Conservation (phyloP, 768 basidiomycete genomes). For the Lactarius evosmus region DNA sequence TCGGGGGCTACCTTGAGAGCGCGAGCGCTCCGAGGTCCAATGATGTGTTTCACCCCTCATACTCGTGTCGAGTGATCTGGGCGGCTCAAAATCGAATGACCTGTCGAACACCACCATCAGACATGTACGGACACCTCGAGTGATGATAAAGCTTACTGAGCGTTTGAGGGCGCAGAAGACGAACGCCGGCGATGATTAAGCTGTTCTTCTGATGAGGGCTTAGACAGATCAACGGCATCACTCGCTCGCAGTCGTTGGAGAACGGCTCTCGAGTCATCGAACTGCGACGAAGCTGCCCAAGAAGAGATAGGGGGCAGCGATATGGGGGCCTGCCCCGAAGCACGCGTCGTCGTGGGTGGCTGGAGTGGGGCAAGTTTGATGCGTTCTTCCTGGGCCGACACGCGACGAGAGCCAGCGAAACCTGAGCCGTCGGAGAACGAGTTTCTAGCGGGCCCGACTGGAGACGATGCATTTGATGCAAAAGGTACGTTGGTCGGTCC, state of each 20-base stretch:
- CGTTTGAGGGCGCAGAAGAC: conserved; percentile 16
- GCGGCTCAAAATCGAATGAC: conserved; percentile 1
- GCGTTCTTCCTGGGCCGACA: conserved; percentile 34
- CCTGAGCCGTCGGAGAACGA: conserved; percentile 30
- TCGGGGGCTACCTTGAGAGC: conserved; percentile 9
- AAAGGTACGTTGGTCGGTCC: conserved; percentile 31
- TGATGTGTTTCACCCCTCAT: conserved; percentile 18
- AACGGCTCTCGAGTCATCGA: conserved; percentile 24
- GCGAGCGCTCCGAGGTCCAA: conserved; percentile 22
- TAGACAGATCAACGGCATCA: conserved; percentile 7
- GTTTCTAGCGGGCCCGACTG: conserved; percentile 39
- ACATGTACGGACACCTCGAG: not conserved
- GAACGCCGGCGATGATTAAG: conserved; percentile 16
- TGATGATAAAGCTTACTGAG: conserved; percentile 12
- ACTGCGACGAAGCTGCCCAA: conserved; percentile 16
- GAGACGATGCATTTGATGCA: conserved; percentile 32
- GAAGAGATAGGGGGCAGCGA: conserved; percentile 63
- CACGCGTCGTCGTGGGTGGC: conserved; percentile 34
- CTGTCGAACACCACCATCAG: conserved; percentile 9
- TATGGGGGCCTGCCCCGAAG: conserved; percentile 41
- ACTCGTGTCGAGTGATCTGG: not conserved
- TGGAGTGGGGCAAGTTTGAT: conserved; percentile 45
- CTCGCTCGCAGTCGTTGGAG: conserved; percentile 23
- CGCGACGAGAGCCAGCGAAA: conserved; percentile 21
- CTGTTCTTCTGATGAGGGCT: conserved; percentile 3